Evolutionary conservation across 768 basidiomycete genomes (phyloP).

Genomic region (Postia placenta): DNA sequence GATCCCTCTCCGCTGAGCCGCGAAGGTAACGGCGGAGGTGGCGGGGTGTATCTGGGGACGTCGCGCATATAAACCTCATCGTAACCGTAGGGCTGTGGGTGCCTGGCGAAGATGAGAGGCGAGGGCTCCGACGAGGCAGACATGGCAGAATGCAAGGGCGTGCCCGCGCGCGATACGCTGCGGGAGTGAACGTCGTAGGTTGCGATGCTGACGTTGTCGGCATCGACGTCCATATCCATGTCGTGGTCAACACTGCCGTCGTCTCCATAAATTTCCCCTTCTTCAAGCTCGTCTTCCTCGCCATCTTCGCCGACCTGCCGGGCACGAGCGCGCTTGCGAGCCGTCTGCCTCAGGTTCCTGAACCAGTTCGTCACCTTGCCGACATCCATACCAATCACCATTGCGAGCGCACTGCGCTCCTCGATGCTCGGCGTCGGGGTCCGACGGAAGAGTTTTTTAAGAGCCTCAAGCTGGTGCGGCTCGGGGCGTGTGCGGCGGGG

Average conservation of each 20-base stretch:
- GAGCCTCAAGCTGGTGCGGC: slow-evolving; percentile 68
- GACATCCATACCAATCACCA: slow-evolving; percentile 80
- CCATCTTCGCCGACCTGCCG: slow-evolving; percentile 24
- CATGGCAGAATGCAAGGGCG: slow-evolving; percentile 9
- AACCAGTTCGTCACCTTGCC: slow-evolving; percentile 89
- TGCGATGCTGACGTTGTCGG: slow-evolving; percentile 23
- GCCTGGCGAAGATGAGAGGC: slow-evolving; percentile 1
- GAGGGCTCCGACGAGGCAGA: neutral
- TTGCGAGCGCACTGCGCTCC: slow-evolving; percentile 66
- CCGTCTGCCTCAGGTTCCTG: slow-evolving; percentile 75
- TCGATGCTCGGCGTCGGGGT: slow-evolving; percentile 76
- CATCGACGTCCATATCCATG: slow-evolving; percentile 23
- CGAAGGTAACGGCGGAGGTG: neutral
- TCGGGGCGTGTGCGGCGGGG: slow-evolving; percentile 74
- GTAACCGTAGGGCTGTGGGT: slow-evolving; percentile 1
- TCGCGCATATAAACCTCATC: neutral
- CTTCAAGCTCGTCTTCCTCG: slow-evolving; percentile 38
- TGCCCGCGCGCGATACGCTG: slow-evolving; percentile 17
- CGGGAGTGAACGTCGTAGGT: slow-evolving; percentile 13
- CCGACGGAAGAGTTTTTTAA: slow-evolving; percentile 62
- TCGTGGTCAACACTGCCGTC: slow-evolving; percentile 37
- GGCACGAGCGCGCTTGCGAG: slow-evolving; percentile 59
- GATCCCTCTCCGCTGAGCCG: neutral
- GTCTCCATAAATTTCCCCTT: slow-evolving; percentile 22
- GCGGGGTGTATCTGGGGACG: neutral